Evolutionary conservation across 768 basidiomycete species (phyloP), one percentile per base, ranked within the genome.

Genomic region (Panaeolus cyanescens): DNA sequence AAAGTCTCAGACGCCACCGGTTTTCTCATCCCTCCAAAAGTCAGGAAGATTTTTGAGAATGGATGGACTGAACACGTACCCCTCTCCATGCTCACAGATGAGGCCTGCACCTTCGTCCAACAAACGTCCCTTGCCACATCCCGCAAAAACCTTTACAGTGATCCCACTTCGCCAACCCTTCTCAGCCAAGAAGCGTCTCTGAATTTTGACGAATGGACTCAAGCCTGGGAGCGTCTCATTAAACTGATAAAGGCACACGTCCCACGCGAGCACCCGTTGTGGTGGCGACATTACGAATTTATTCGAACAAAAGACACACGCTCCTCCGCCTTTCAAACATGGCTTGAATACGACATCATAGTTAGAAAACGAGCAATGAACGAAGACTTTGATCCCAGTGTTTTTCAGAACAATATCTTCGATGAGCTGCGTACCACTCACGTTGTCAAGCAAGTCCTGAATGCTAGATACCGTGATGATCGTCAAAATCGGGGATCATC

Each of bases 141-240:
- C n/a, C n/a, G n/a, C n/a, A n/a, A n/a, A n/a, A n/a, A n/a, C n/a
- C n/a, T n/a, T n/a, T n/a, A n/a, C n/a, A n/a, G n/a, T n/a, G n/a
- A n/a, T n/a, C n/a, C n/a, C n/a, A n/a, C n/a, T n/a, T n/a, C n/a
- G n/a, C n/a, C n/a, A n/a, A n/a, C n/a, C n/a, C n/a, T n/a, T n/a
- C 31, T 64, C 0, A 57, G 57, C 4, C 34, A 61, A 28, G 60
- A 64, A 32, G 25, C 54, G 1, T 54, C 22, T 9, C 58, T 59
- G 22, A 54, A 33, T 7, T 66, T 17, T 12, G 56, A 45, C 22
- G 54, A 68, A 34, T 68, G 63, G 56, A 20, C 37, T 1, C 58
- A 66, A 12, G 67, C 64, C 1, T 56, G 65, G 0, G 5, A 30
- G 0, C 59, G 67, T 9, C 53, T 55, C 34, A 60, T 33, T 20